These are phyloP conservation scores for Amphicarpaea edgeworthii DNA, from an alignment of 306 rosid species.

Conservation along the genomic window DNA sequence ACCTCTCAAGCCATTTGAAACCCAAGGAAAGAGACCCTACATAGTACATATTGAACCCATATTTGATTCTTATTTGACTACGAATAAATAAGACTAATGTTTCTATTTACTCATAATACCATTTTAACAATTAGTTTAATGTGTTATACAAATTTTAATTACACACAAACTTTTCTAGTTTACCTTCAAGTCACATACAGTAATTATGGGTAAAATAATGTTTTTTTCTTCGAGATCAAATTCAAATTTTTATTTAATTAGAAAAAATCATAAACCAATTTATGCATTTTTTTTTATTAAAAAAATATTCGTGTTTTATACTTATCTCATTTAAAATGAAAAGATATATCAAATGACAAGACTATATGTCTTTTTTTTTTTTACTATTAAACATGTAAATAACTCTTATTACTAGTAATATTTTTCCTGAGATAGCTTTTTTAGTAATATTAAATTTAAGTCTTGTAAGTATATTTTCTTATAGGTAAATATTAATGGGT, in stretches of 20 bases:
- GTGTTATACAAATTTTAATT: not conserved
- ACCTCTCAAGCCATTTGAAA: not conserved
- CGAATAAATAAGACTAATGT: not conserved
- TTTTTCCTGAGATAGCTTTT: no score
- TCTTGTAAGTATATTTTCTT: no score
- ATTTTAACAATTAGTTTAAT: not conserved
- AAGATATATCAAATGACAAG: not conserved
- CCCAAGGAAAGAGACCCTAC: not conserved
- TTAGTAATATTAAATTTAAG: not conserved
- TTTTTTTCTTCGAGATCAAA: not conserved
- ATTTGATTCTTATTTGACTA: not conserved
- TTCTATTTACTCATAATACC: not conserved
- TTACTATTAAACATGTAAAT: no score
- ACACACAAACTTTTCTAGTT: not conserved
- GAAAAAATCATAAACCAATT: not conserved
- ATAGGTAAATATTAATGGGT: no score
- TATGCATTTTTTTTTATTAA: not conserved
- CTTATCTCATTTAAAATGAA: not conserved
- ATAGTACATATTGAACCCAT: not conserved
- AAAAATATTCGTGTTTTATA: no score
- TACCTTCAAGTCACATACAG: not conserved
- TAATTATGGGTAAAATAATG: not conserved
- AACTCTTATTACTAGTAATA: no score
- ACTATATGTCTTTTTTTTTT: no score
- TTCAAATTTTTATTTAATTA: not conserved